Conservation (phyloP, 805 yeast species). For the Isabelozyma pseudorhagii region DNA sequence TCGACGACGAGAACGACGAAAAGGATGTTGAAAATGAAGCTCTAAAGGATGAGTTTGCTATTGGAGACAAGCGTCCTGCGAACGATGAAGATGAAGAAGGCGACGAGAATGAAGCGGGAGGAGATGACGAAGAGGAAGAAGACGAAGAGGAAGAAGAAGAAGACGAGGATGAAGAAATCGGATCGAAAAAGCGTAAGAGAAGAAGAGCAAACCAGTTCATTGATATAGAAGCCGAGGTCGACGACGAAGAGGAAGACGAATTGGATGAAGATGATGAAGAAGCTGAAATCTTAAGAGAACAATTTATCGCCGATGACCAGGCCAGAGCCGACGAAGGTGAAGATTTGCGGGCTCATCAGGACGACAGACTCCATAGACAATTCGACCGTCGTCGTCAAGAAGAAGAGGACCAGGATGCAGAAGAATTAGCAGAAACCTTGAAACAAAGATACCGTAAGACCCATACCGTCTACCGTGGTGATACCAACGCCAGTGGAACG, state of each 20-base stretch:
- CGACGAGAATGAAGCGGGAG: constrained; percentile 19
- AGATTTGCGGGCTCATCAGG: constrained; percentile 35
- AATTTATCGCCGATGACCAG: constrained; percentile 75
- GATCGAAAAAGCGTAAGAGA: constrained; percentile 45
- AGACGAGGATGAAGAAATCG: constrained; percentile 48
- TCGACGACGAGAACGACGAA: constrained; percentile 14
- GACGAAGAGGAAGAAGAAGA: constrained; percentile 52
- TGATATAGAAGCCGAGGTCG: constrained; percentile 99
- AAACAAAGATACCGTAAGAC: constrained; percentile 90
- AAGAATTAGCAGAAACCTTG: constrained; percentile 84
- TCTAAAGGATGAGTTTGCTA: background rate
- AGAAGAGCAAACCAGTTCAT: constrained; percentile 75
- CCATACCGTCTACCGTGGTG: constrained; percentile 79
- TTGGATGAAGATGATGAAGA: constrained; percentile 89
- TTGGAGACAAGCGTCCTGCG: constrained; percentile 6
- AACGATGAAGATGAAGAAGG: constrained; percentile 9
- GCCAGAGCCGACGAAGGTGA: constrained; percentile 58
- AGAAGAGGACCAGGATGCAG: constrained; percentile 92
- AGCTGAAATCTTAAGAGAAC: constrained; percentile 82
- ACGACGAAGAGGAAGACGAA: constrained; percentile 92
- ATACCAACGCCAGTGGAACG: constrained; percentile 55
- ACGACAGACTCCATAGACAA: constrained; percentile 86
- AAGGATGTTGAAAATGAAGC: constrained; percentile 5
- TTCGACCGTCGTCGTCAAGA: constrained; percentile 84
- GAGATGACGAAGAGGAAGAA: constrained; percentile 47